These are phyloP conservation scores for Artemisia argyi DNA, from an alignment of 129 eudicot genomes.

Conservation along the genomic window DNA sequence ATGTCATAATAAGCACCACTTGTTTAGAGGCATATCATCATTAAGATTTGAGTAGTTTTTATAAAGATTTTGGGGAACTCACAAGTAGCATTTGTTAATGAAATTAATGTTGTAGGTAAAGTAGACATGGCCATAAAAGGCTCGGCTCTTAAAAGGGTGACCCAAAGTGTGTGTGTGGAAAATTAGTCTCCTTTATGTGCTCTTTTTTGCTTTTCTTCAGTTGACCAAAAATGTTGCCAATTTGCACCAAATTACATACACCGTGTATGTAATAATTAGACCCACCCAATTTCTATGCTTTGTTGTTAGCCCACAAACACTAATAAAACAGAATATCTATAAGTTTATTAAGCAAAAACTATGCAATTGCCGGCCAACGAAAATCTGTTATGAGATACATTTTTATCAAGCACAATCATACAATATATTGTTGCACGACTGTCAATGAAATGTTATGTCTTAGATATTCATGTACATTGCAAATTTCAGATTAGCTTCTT, in stretches of 20 bases:
- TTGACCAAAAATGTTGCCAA: constrained; percentile 30
- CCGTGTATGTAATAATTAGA: constrained; percentile 33
- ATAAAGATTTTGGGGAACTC: constrained; percentile 20
- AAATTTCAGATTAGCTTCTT: too few relatives aligned
- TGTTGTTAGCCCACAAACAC: constrained; percentile 19
- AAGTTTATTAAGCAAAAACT: neutral
- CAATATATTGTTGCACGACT: neutral
- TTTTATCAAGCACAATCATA: neutral
- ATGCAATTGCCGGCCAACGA: neutral
- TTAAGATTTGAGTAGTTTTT: constrained; percentile 2
- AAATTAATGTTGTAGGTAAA: constrained; percentile 15
- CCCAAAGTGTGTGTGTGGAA: constrained; percentile 25
- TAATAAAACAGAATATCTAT: neutral
- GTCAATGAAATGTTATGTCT: too few relatives aligned
- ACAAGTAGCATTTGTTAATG: constrained; percentile 29
- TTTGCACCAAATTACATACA: constrained; percentile 28
- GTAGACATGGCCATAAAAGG: constrained; percentile 26
- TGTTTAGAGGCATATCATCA: constrained; percentile 25
- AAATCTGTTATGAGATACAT: neutral
- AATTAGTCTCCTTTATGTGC: constrained; percentile 25
- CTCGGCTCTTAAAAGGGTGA: constrained; percentile 28
- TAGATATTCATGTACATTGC: too few relatives aligned
- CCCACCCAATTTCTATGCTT: constrained; percentile 25
- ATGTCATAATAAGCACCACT: constrained; percentile 33
- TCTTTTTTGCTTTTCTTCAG: constrained; percentile 25